Percentiles rank a stretch among this genome's conserved stretches.
phyloP scores from a whole-genome alignment of 2,329 filamentous ascomycete species.

The Davidsoniella neocaledoniae region DNA sequence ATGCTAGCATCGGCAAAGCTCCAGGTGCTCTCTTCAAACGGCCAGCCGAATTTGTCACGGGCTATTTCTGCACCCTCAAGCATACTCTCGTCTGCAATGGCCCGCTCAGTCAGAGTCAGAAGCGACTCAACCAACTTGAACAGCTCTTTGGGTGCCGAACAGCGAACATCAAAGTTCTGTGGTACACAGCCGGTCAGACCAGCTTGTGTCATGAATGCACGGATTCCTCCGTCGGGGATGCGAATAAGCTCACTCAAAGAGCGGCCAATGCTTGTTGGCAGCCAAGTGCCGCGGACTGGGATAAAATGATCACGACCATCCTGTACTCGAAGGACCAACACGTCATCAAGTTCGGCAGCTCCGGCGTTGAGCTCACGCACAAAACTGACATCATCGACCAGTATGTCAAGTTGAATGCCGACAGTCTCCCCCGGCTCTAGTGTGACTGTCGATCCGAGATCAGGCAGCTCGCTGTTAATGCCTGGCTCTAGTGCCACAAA shows the following conservation, averaged over 20 bases:
- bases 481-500: slow-evolving; percentile 35
- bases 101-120: slow-evolving; percentile 37
- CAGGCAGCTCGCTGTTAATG: slow-evolving; percentile 20
- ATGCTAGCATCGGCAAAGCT: slow-evolving; percentile 11
- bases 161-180: slow-evolving; percentile 43
- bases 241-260: slow-evolving; percentile 79
- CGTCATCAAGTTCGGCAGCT: slow-evolving; percentile 54
- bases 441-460: slow-evolving; percentile 36
- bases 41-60: slow-evolving; percentile 38
- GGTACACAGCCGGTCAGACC: slow-evolving; percentile 32
- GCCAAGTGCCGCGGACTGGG: slow-evolving; percentile 61
- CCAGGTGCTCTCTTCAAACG: slow-evolving; percentile 32
- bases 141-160: slow-evolving; percentile 74
- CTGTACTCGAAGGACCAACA: slow-evolving; percentile 69
- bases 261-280: slow-evolving; percentile 65
- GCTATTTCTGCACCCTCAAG: slow-evolving; percentile 36
- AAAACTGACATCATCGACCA: slow-evolving; percentile 45
- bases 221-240: slow-evolving; percentile 65
- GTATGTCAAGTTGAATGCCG: slow-evolving; percentile 49
- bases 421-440: slow-evolving; percentile 75
- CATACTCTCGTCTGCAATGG: slow-evolving; percentile 45
- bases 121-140: slow-evolving; percentile 78
- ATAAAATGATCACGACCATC: slow-evolving; percentile 86
- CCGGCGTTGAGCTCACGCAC: slow-evolving; percentile 58
- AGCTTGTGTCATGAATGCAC: slow-evolving; percentile 29